Evolutionary conservation across 176 grass and related monocot genomes (phyloP).

Genomic region (Lolium multiflorum): DNA sequence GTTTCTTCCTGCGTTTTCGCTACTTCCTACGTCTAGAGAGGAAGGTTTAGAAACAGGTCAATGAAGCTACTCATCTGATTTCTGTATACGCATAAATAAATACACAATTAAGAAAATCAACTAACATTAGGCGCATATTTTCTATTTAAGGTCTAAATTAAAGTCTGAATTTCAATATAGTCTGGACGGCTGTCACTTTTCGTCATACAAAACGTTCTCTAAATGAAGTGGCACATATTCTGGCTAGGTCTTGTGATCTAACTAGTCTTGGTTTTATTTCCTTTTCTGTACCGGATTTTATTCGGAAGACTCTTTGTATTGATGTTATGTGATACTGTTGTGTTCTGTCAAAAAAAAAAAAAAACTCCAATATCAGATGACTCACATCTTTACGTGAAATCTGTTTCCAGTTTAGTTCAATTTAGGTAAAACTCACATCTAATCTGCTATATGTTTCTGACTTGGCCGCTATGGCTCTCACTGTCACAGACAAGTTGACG

Average conservation of each 20-base stretch:
- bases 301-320: too few species aligned
- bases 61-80: conserved; percentile 28
- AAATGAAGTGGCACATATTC: too few species aligned
- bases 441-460: background rate
- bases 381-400: background rate
- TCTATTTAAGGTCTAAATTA: background rate
- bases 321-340: too few species aligned
- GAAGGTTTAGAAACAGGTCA: conserved; percentile 31
- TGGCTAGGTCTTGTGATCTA: too few species aligned
- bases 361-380: background rate
- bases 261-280: too few species aligned
- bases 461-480: background rate
- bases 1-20: background rate
- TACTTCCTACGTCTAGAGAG: conserved; percentile 24
- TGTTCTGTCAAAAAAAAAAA: too few species aligned
- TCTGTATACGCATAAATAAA: background rate
- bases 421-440: background rate
- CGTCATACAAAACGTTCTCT: too few species aligned
- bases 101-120: background rate
- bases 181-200: too few species aligned
- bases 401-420: background rate
- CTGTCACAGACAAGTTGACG: background rate
- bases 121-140: background rate
- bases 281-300: too few species aligned
- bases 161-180: background rate